Base-by-base conservation (phyloP, 1,284 basidiomycete species). In the Cutaneotrichosporon curvatum region DNA sequence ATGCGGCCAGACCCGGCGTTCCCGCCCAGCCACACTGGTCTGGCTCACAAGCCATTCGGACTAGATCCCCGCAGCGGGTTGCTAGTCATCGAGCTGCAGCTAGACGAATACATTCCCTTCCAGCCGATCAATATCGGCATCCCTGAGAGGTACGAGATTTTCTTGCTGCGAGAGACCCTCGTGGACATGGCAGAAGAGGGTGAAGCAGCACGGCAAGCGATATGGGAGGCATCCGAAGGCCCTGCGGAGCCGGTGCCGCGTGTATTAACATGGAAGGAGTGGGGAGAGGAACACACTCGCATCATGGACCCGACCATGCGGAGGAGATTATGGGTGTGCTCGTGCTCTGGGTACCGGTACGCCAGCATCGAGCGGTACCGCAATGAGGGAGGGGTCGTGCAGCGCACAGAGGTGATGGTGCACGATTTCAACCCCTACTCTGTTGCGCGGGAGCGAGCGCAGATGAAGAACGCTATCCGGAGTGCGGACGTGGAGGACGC, bases 141-240 rank as follows among this genome's bases (percentile, higher is more conserved):
- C 7, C 7, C 25, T 7, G 36, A 40, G 23, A 40, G 43, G 19
- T 74, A 76, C 31, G 74, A 73, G 16, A 61, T 79, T 41, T 66
- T 79, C 34, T 55, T 65, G 3, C 62, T 81, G 21, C 67, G 78
- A 50, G 74, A 75, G 43, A 64, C 60, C 16, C 67, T 83, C 23
- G 67, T 72, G 32, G 53, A 58, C 23, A 71, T 77, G 11, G 71
- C 61, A 0, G 41, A 47, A 19, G 49, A 59, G 23, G 79, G 47
- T 62, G 65, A 70, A 43, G 53, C 47, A 22, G 48, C 59, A 14
- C 35, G 62, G 41, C 51, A 37, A 20, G 31, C 70, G 43, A 57
- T 79, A 0, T 73, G 74, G 39, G 42, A 37, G 0, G 10, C 39
- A 33, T 45, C 72, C 25, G 43, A 74, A 15, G n/a, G 15, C 14